phyloP scores from a whole-genome alignment of 73 alveolate species.

The Symbiodinium pilosum region DNA sequence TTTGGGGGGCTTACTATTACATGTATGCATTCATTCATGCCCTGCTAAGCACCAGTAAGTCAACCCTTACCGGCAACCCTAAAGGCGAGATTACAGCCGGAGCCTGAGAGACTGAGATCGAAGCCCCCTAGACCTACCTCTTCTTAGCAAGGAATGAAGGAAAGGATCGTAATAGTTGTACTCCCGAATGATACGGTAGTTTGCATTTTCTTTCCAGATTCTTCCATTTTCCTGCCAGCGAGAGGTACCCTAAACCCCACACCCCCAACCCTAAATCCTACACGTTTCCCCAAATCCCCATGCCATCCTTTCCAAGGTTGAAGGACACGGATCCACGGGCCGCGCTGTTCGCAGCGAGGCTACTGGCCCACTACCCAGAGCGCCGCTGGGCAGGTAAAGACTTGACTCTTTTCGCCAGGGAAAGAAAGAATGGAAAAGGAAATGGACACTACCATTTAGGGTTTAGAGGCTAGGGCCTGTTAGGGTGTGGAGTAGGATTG shows the following conservation, averaged over 20 bases:
- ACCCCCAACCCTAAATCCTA: not conserved
- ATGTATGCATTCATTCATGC: not conserved
- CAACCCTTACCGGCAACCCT: not conserved
- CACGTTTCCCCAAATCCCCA: not conserved
- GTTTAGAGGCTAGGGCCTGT: too few species aligned
- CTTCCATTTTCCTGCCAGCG: too few species aligned
- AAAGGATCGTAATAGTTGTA: too few species aligned
- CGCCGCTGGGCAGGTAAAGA: not conserved
- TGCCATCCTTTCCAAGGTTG: not conserved
- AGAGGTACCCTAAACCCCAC: not conserved
- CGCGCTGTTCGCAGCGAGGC: conserved; percentile 52
- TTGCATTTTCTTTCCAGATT: too few species aligned
- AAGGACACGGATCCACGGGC: conserved; percentile 66
- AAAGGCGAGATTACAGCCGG: not conserved
- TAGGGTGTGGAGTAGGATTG: too few species aligned
- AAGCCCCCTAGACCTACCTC: not conserved
- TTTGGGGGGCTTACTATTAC: not conserved
- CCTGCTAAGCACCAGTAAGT: not conserved
- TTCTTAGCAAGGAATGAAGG: not conserved
- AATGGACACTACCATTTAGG: not conserved
- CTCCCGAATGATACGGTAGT: not conserved
- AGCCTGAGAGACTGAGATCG: not conserved
- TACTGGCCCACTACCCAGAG: conserved; percentile 84
- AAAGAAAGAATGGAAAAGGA: not conserved
- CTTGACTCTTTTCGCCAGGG: too few species aligned